A percentile compares a stretch with the other conserved stretches of the same genome.
phyloP scores from a whole-genome alignment of 495 filamentous ascomycete genomes.

The Aspergillus leporis region DNA sequence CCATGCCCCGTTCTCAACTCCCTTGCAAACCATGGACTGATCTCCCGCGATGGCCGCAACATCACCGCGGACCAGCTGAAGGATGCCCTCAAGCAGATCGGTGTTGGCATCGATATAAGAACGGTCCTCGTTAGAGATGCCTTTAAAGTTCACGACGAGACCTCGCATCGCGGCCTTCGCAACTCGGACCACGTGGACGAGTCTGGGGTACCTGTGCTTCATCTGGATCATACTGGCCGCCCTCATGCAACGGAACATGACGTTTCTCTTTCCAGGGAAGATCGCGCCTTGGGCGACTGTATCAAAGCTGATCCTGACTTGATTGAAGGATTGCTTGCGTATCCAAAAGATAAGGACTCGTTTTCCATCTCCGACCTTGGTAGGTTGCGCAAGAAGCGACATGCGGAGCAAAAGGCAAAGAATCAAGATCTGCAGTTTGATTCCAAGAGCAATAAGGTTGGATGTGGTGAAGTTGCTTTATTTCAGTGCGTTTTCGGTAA shows the following conservation, averaged over 20 bases:
- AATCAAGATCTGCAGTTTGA: slow-evolving; percentile 12
- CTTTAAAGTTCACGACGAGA: slow-evolving; percentile 18
- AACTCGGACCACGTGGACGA: slow-evolving; percentile 9
- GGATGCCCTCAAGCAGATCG: slow-evolving; percentile 14
- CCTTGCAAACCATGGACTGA: slow-evolving; percentile 20
- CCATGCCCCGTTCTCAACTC: slow-evolving; percentile 21
- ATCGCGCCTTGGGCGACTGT: slow-evolving; percentile 17
- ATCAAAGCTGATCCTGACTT: slow-evolving; percentile 10
- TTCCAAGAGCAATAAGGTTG: slow-evolving; percentile 5
- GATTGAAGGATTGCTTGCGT: slow-evolving; percentile 7
- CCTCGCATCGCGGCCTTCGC: slow-evolving; percentile 10
- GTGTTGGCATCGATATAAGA: slow-evolving; percentile 3
- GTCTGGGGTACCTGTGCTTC: slow-evolving; percentile 6
- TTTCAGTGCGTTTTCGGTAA: slow-evolving; percentile 15
- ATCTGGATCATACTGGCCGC: slow-evolving; percentile 17
- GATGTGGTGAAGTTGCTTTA: slow-evolving; percentile 13
- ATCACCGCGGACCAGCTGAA: slow-evolving; percentile 15
- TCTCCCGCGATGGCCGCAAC: slow-evolving; percentile 17
- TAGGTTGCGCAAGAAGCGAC: slow-evolving; percentile 10
- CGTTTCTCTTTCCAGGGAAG: slow-evolving; percentile 17
- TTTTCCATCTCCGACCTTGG: slow-evolving; percentile 12
- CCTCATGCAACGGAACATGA: slow-evolving; percentile 20
- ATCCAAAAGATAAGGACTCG: background rate
- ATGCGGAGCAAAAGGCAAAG: slow-evolving; percentile 7
- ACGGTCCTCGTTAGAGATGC: slow-evolving; percentile 5